These are phyloP conservation scores for barley (Hordeum vulgare) DNA, from an alignment of 176 grass and related monocot genomes.

Conservation along the genomic window DNA sequence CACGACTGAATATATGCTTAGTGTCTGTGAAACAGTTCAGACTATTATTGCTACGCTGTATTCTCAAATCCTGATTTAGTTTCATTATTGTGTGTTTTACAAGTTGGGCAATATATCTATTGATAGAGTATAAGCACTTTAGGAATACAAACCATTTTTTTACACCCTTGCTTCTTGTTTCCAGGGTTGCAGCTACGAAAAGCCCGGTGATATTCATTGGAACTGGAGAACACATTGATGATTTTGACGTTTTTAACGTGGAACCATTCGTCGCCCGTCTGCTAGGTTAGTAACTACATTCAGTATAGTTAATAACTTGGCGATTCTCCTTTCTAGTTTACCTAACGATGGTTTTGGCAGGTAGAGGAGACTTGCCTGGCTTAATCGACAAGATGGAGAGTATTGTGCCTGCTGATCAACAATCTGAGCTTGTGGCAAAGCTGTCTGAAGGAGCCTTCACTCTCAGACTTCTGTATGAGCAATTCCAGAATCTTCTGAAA, in stretches of 20 bases:
- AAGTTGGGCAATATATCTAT: background rate
- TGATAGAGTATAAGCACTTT: background rate
- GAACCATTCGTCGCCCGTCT: constrained; percentile 84
- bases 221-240: constrained; percentile 79
- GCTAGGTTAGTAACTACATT: constrained; percentile 48
- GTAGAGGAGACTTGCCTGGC: constrained; percentile 74
- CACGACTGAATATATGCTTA: background rate
- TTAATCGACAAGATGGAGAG: constrained; percentile 68
- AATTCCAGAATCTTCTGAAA: constrained; percentile 68
- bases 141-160: background rate
- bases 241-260: constrained; percentile 72
- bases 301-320: background rate
- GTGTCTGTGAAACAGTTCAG: background rate
- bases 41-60: background rate
- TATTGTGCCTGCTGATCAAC: constrained; percentile 47
- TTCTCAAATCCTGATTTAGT: background rate
- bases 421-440: constrained; percentile 37
- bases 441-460: constrained; percentile 68
- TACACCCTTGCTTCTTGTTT: background rate
- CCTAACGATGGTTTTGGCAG: constrained; percentile 21
- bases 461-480: constrained; percentile 55
- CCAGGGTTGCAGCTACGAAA: constrained; percentile 85
- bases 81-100: background rate
- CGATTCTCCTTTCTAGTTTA: constrained; percentile 3
- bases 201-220: constrained; percentile 87